These are phyloP conservation scores for Globisporangium nodosum DNA, from an alignment of 352 stramenopile genomes.

Conservation along the genomic window DNA sequence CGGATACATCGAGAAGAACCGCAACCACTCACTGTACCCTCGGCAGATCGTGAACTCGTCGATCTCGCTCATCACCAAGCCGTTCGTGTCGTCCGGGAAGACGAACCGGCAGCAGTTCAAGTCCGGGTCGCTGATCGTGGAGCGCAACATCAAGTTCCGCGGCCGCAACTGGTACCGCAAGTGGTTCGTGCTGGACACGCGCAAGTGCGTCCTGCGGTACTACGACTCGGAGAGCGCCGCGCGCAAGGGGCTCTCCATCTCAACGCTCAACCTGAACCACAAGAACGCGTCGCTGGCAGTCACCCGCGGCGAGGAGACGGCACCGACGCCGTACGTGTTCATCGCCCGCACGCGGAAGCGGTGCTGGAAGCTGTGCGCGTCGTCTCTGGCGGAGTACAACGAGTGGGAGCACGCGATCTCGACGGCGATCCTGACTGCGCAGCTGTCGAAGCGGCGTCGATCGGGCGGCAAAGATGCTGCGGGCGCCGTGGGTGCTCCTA, in stretches of 20 bases:
- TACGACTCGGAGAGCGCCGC: constrained; percentile 68
- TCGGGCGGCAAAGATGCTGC: constrained; percentile 9
- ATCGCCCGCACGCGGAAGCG: constrained; percentile 54
- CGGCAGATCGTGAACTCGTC: constrained; percentile 64
- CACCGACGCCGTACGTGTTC: constrained; percentile 67
- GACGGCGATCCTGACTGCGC: constrained; percentile 51
- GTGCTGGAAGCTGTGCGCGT: constrained; percentile 68
- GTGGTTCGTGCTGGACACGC: constrained; percentile 67
- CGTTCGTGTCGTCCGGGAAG: constrained; percentile 30
- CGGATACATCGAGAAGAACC: constrained; percentile 64
- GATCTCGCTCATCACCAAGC: constrained; percentile 69
- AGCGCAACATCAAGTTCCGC: constrained; percentile 67
- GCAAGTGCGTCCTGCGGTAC: constrained; percentile 60
- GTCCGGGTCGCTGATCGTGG: constrained; percentile 53
- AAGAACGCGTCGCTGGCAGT: constrained; percentile 62
- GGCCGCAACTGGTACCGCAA: constrained; percentile 76
- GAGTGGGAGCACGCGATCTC: constrained; percentile 76
- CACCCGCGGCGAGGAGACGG: constrained; percentile 51
- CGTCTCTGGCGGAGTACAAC: constrained; percentile 46
- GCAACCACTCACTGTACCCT: constrained; percentile 53
- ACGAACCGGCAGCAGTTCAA: constrained; percentile 29
- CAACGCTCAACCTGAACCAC: constrained; percentile 58
- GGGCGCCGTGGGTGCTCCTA: not conserved
- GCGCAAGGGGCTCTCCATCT: constrained; percentile 44
- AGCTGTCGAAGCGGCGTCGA: constrained; percentile 36